A percentile compares a stretch with the other conserved stretches of the same genome.
Conservation (phyloP, 2,329 filamentous ascomycete genomes). For the Myriosclerotinia curreyana region DNA sequence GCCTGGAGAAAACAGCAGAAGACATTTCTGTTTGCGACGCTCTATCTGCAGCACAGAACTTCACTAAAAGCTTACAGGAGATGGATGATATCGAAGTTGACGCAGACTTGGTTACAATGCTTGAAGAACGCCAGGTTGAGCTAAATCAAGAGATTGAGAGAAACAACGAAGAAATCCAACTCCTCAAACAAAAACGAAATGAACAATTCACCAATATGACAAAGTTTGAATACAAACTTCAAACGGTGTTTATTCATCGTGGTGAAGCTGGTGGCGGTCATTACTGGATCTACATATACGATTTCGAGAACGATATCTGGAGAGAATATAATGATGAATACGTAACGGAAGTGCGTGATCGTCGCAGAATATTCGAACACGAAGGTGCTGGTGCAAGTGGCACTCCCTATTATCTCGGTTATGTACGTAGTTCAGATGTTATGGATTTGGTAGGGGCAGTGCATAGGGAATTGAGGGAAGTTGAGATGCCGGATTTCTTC, state of each 20-base stretch:
- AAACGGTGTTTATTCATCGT: conserved; percentile 90
- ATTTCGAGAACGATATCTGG: conserved; percentile 80
- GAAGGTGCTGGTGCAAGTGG: conserved; percentile 60
- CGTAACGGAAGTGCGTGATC: conserved; percentile 66
- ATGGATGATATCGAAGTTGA: conserved; percentile 45
- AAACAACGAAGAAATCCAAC: conserved; percentile 48
- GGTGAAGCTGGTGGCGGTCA: conserved; percentile 73
- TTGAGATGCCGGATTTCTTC: conserved; percentile 20
- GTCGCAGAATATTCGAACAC: conserved; percentile 65
- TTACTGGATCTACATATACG: conserved; percentile 92
- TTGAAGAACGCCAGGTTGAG: conserved; percentile 47
- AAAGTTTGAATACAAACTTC: conserved; percentile 72
- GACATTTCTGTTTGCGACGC: conserved; percentile 36
- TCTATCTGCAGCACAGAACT: conserved; percentile 40
- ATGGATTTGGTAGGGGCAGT: conserved; percentile 57
- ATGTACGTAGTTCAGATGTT: conserved; percentile 67
- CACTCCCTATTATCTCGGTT: conserved; percentile 80
- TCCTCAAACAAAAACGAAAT: conserved; percentile 42
- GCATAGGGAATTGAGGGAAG: conserved; percentile 43
- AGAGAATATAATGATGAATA: conserved; percentile 89
- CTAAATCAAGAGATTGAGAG: conserved; percentile 47
- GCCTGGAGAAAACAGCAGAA: conserved; percentile 23
- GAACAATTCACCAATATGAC: conserved; percentile 61
- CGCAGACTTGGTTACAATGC: conserved; percentile 41
- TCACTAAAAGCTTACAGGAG: conserved; percentile 46